Percentiles rank a stretch among this genome's conserved stretches.
phyloP scores from a whole-genome alignment of 257 asterid genomes.

The Solanum ossicruentum region DNA sequence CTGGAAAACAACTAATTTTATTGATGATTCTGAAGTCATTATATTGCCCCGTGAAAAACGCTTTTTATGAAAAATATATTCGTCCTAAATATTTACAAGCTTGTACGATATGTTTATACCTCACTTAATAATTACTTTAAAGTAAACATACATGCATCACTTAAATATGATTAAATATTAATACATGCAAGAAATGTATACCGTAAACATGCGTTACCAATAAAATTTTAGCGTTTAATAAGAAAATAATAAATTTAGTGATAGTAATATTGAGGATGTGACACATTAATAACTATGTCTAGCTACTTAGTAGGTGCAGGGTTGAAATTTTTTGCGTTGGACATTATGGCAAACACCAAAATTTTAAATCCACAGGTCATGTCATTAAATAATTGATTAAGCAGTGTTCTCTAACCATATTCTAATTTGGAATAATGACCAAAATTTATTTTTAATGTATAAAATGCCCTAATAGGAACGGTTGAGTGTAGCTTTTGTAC shows the following conservation, averaged over 20 bases:
- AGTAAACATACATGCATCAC: neutral
- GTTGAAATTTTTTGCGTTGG: neutral
- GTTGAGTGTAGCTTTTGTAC: neutral
- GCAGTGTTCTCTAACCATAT: neutral
- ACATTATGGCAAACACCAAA: neutral
- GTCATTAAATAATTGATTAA: neutral
- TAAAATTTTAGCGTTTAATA: neutral
- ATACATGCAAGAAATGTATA: neutral
- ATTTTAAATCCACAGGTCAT: neutral
- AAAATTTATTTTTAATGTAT: neutral
- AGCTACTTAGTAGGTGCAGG: neutral
- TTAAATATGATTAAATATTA: neutral
- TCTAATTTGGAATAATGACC: neutral
- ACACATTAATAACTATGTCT: neutral
- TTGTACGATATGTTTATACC: too few relatives aligned
- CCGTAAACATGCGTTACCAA: neutral
- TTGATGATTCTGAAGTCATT: neutral
- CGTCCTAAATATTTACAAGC: too few relatives aligned
- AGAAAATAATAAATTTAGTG: too few relatives aligned
- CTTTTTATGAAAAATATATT: neutral
- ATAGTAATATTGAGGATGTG: neutral
- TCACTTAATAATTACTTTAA: too few relatives aligned
- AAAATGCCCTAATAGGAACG: neutral
- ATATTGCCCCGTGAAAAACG: neutral
- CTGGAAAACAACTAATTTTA: neutral